Evolutionary conservation across 805 yeast species (phyloP), one percentile per base, ranked within the genome.

Genomic region (Lachancea dasiensis): DNA sequence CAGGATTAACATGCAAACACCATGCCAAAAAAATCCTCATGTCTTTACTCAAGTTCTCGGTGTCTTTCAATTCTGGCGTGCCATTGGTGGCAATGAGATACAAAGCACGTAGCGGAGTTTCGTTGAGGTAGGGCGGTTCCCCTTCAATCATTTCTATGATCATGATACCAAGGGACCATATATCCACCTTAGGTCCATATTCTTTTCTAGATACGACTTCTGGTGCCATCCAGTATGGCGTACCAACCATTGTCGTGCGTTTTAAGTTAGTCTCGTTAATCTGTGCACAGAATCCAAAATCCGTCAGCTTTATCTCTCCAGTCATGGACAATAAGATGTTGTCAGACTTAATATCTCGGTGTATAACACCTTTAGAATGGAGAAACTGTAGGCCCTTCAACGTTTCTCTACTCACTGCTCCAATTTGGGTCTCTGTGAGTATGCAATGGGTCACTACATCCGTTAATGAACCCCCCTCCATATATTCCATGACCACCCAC

Each of bases 141-240:
- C 97, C 96, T 63, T 92, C 98, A 49, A 92, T 86, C 97, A 92
- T 90, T 64, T 92, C 99, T 53, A 92, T 92, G 15, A 86, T 80
- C 97, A 92, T 92, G 48, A 92, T 92, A 48, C 99, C 98, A 45
- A 92, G 66, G 6, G 96, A 86, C 99, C 99, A 92, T 34, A 92
- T 81, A 64, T 92, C 99, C 30, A 92, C 95, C 58, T 92, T 89
- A 33, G 95, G 92, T 24, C 95, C 98, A 57, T 92, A 92, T 56
- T 89, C 96, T 60, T 87, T 89, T 50, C 94, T 77, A 14, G 89
- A 78, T 19, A 92, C 96, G 38, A 92, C 96, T 61, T 92, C 99
- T 1, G 99, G 99, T 0, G 99, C 99, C 99, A 92, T 92, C 99
- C 99, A 92, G 60, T 92, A 92, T 10, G 99, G 98, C 0, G 99